phyloP scores from a whole-genome alignment of 495 filamentous ascomycete species.

The Daldinia decipiens region DNA sequence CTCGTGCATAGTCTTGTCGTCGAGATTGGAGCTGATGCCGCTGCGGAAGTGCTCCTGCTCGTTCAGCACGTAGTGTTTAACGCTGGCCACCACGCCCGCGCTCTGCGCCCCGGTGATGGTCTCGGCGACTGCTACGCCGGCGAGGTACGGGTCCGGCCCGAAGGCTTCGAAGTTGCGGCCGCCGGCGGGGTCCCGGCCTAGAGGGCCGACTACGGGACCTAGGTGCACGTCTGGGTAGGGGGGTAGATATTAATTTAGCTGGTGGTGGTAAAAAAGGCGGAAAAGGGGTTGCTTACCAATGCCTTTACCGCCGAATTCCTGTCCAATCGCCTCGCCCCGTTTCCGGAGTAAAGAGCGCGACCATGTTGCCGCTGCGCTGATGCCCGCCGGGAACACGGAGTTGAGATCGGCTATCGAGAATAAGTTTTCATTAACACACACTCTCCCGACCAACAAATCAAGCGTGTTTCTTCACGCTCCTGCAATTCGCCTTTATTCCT shows the following conservation, averaged over 20 bases:
- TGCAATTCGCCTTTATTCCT: neutral
- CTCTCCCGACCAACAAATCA: neutral
- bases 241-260: constrained; percentile 31
- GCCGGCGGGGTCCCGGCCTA: constrained; percentile 68
- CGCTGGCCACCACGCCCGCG: constrained; percentile 66
- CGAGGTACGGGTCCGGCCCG: constrained; percentile 69
- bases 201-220: constrained; percentile 63
- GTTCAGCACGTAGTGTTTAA: constrained; percentile 68
- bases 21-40: constrained; percentile 63
- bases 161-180: constrained; percentile 77
- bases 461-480: neutral
- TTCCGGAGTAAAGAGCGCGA: constrained; percentile 69
- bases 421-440: constrained; percentile 8
- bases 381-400: constrained; percentile 77
- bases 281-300: constrained; percentile 59
- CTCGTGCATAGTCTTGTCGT: constrained; percentile 74
- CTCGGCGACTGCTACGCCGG: constrained; percentile 63
- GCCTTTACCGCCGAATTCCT: constrained; percentile 71
- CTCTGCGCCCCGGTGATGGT: constrained; percentile 67
- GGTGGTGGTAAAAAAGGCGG: too few species aligned
- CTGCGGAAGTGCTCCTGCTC: constrained; percentile 57
- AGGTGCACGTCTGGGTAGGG: constrained; percentile 55
- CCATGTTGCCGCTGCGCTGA: constrained; percentile 80
- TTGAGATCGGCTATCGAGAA: constrained; percentile 60
- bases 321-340: constrained; percentile 66